phyloP scores from a whole-genome alignment of 164 flowering plant species.

The Umbilicus rupestris region DNA sequence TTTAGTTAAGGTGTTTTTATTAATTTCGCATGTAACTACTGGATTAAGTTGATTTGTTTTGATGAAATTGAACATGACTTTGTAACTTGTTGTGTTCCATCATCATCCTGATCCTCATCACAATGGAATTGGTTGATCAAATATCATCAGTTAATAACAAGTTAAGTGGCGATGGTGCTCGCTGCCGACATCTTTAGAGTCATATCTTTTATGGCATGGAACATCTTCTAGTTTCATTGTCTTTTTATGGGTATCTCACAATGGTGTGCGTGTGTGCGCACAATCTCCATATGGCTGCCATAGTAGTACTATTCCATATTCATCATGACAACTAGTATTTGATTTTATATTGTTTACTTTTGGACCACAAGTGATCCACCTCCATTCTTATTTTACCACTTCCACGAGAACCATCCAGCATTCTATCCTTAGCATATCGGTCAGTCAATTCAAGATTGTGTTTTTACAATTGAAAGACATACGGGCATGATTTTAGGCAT shows the following conservation, averaged over 20 bases:
- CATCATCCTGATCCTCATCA: not conserved
- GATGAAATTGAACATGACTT: too few species aligned
- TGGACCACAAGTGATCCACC: not conserved
- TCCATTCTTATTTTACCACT: not conserved
- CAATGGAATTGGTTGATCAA: not conserved
- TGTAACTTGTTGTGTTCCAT: not conserved
- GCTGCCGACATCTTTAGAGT: not conserved
- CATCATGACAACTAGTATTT: not conserved
- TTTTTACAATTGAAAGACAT: not conserved
- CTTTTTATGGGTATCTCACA: not conserved
- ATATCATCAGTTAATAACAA: not conserved
- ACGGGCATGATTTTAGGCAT: not conserved
- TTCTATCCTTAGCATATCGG: not conserved
- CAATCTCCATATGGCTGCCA: not conserved
- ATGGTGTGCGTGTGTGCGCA: too few species aligned
- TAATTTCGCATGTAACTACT: too few species aligned
- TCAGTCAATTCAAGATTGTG: not conserved
- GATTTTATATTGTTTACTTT: not conserved
- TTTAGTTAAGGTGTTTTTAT: too few species aligned
- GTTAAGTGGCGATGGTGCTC: not conserved
- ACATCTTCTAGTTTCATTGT: not conserved
- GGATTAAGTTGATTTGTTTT: too few species aligned
- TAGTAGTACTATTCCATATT: not conserved
- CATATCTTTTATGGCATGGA: not conserved
- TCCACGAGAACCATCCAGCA: not conserved